These are phyloP conservation scores for Rhodofomes roseus DNA, from an alignment of 1,284 basidiomycete species.

Conservation along the genomic window DNA sequence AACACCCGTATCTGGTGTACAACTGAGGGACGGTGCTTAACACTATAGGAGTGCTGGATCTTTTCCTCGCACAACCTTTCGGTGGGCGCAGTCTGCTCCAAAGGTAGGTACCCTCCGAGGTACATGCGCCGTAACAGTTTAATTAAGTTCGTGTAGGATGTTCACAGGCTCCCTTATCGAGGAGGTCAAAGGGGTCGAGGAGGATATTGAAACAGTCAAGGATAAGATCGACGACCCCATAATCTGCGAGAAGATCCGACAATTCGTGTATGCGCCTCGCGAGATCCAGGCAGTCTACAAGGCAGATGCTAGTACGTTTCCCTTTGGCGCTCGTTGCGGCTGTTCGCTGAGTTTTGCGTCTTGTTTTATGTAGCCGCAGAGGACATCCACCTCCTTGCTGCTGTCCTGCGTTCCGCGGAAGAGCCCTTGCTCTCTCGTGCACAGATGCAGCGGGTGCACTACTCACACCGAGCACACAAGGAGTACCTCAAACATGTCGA, in stretches of 20 bases:
- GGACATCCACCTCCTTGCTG: conserved; percentile 75
- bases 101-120: conserved; percentile 44
- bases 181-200: conserved; percentile 80
- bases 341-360: neutral
- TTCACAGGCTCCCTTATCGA: conserved; percentile 90
- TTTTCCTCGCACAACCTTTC: conserved; percentile 98
- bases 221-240: conserved; percentile 87
- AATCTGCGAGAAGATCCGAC: conserved; percentile 84
- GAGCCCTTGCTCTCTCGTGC: conserved; percentile 70
- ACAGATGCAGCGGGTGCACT: conserved; percentile 76
- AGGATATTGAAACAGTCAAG: conserved; percentile 83
- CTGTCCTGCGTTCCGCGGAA: conserved; percentile 81
- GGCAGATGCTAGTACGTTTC: conserved; percentile 64
- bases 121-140: neutral
- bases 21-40: neutral
- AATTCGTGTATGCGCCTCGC: conserved; percentile 82
- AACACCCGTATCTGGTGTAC: neutral
- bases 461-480: conserved; percentile 74
- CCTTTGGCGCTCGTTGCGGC: conserved; percentile 6
- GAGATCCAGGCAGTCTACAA: conserved; percentile 86
- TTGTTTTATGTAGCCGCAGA: conserved; percentile 48
- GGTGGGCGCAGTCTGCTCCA: conserved; percentile 90
- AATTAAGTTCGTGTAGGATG: conserved; percentile 58
- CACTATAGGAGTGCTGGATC: conserved; percentile 68
- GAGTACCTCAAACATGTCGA: conserved; percentile 66